These are phyloP conservation scores for Dryas drummondii DNA, from an alignment of 306 rosid species.

Conservation along the genomic window DNA sequence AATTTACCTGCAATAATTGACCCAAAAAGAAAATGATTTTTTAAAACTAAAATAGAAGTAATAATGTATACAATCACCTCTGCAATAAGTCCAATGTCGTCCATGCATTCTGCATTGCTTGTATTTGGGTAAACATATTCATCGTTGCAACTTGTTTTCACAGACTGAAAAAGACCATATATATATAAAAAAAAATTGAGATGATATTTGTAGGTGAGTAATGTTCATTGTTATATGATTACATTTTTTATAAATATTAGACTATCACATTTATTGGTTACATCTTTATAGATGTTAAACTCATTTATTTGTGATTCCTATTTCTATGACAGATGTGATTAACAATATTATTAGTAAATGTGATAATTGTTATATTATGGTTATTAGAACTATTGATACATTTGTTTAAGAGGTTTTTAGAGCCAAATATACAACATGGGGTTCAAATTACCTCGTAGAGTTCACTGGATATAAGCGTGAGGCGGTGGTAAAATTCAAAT, in stretches of 20 bases:
- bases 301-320: no score
- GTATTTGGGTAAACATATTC: slow-evolving; percentile 21
- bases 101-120: slow-evolving; percentile 22
- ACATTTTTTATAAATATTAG: no score
- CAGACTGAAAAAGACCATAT: slow-evolving; percentile 18
- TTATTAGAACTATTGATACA: no score
- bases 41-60: not conserved
- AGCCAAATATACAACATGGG: not conserved
- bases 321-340: no score
- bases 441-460: slow-evolving; percentile 24
- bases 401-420: no score
- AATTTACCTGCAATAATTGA: not conserved
- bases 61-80: slow-evolving; percentile 18
- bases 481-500: slow-evolving; percentile 17
- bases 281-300: no score
- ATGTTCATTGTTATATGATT: no score
- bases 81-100: slow-evolving; percentile 19
- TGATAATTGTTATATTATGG: no score
- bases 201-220: no score
- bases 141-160: slow-evolving; percentile 24
- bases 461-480: slow-evolving; percentile 27
- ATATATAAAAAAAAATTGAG: no score
- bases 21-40: not conserved
- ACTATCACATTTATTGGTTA: no score
- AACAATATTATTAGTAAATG: no score